Percentiles rank a stretch among this genome's conserved stretches.
These are phyloP conservation scores for Athelia psychrophila DNA, from an alignment of 1,284 basidiomycete genomes.

Conservation along the genomic window DNA sequence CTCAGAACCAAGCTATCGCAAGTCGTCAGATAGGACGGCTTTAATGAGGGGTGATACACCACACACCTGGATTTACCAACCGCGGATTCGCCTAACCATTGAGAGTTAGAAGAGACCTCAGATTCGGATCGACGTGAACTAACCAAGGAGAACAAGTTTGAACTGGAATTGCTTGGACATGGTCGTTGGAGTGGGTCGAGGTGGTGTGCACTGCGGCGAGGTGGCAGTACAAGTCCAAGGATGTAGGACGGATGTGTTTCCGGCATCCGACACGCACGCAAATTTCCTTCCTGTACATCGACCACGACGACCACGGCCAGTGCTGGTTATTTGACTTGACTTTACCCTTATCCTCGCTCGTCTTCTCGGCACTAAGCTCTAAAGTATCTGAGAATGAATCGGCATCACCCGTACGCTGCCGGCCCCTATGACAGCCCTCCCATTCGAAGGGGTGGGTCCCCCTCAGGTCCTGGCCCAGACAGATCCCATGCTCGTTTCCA, in stretches of 20 bases:
- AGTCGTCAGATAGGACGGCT: constrained; percentile 5
- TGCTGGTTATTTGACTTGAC: not conserved
- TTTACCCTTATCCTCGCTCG: not conserved
- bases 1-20: constrained; percentile 83
- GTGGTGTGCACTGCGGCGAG: constrained; percentile 7
- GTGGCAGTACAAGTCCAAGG: not conserved
- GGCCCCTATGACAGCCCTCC: constrained; percentile 53
- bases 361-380: constrained; percentile 21
- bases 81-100: constrained; percentile 83
- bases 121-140: constrained; percentile 18
- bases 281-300: constrained; percentile 11
- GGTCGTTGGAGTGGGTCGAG: constrained; percentile 26
- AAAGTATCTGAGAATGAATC: constrained; percentile 56
- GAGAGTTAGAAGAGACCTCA: not conserved
- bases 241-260: constrained; percentile 7
- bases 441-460: constrained; percentile 62
- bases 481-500: constrained; percentile 58
- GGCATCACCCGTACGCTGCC: constrained; percentile 84
- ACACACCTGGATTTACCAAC: constrained; percentile 92
- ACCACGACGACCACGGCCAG: constrained; percentile 9
- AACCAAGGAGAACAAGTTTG: constrained; percentile 91
- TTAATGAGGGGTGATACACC: no score
- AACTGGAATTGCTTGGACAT: constrained; percentile 87
- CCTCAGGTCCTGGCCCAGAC: constrained; percentile 66
- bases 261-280: constrained; percentile 13